Evolutionary conservation across 192 early-diverging fungal genomes (phyloP).

Genomic region (Funneliformis geosporum): DNA sequence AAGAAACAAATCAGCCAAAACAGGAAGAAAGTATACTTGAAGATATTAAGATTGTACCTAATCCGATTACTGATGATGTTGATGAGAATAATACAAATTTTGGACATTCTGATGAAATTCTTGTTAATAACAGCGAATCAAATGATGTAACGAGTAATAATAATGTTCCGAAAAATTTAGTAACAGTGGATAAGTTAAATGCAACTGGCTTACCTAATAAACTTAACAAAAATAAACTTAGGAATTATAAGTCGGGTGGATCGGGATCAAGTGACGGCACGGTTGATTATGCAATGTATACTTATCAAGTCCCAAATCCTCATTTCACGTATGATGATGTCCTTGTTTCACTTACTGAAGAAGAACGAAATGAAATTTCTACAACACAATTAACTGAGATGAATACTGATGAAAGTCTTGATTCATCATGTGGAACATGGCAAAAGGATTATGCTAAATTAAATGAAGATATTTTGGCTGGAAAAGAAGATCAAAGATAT

Average conservation of each 20-base stretch:
- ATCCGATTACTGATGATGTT: background rate
- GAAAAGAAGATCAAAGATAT: constrained; percentile 34
- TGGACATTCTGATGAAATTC: constrained; percentile 17
- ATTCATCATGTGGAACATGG: constrained; percentile 46
- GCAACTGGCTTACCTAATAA: background rate
- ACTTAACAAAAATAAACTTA: background rate
- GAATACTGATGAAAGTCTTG: constrained; percentile 18
- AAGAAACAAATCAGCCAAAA: background rate
- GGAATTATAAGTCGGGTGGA: background rate
- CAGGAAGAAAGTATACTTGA: background rate
- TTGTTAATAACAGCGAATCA: constrained; percentile 4
- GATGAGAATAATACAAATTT: background rate
- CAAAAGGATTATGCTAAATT: constrained; percentile 41
- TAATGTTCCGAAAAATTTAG: background rate
- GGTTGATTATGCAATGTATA: constrained; percentile 1
- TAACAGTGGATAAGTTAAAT: background rate
- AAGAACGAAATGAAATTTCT: background rate
- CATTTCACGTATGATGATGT: constrained; percentile 22
- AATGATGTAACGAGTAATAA: background rate
- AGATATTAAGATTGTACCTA: background rate
- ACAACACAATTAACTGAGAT: background rate
- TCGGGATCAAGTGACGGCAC: background rate
- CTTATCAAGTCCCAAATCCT: background rate
- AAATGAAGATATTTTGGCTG: constrained; percentile 32
- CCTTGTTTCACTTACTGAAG: background rate